Evolutionary conservation across 306 rosid species (phyloP), one percentile per base, ranked within the genome.

Genomic region (Corylus avellana): DNA sequence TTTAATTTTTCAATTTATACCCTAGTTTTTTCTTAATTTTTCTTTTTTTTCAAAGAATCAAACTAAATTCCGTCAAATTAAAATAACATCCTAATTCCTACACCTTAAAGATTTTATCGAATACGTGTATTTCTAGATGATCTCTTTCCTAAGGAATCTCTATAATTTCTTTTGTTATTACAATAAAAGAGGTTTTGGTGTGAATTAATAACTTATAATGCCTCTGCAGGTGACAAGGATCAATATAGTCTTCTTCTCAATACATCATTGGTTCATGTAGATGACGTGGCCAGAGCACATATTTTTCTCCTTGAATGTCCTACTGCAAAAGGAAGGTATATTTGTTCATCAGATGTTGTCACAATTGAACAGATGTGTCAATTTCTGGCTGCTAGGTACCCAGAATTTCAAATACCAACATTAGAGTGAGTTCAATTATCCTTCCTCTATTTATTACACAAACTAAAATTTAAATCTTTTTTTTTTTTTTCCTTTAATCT

Each of bases 201-300:
- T 22, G 25, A 22, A 22, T 22, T 22, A 22, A 22, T 22, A 22
- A 22, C 25, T 22, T 22, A 22, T 22, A 22, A 22, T 22, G 25
- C 25, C 25, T 5, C 1, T 81, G 85, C 7, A 90, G 92, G 91
- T 39, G 71, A 90, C 50, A 51, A 78, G 54, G 81, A 82, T 81
- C 72, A 32, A 32, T 48, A 53, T 64, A 80, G 77, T 10, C 27
- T 64, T 64, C 18, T 81, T 17, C 9, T 71, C 12, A 77, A 75
- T 53, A 6, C 47, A 0, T 72, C 78, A 78, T 29, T 90, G 85
- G 96, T 85, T 25, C 89, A 92, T 78, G 90, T 86, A 18, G 93
- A 90, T 62, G 97, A 92, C 58, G 79, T 86, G 29, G 89, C 85
- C 1, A 83, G 92, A 54, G 87, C 92, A 63, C 90, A 91, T 22